These are phyloP conservation scores for Ascocoryne sarcoides DNA, from an alignment of 2,329 filamentous ascomycete species.

Conservation along the genomic window DNA sequence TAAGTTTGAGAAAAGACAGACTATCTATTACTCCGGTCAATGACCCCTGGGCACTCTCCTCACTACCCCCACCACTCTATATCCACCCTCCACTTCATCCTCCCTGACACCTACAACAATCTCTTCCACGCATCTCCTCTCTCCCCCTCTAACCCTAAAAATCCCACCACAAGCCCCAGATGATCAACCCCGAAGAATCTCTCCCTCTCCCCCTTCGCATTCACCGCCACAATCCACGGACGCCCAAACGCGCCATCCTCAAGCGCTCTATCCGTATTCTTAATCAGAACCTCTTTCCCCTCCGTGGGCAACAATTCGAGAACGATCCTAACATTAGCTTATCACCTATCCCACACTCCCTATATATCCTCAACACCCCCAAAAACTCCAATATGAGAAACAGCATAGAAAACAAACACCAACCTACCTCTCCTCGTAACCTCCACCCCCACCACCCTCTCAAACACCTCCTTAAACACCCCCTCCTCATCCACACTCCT, in stretches of 20 bases:
- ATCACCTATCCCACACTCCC: neutral
- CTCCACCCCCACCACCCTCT: slow-evolving; percentile 35
- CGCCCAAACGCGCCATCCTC: slow-evolving; percentile 49
- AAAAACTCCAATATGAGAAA: too few species aligned
- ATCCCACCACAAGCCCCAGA: slow-evolving; percentile 43
- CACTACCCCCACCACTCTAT: neutral
- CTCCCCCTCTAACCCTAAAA: slow-evolving; percentile 40
- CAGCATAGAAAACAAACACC: too few species aligned
- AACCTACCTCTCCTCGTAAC: slow-evolving; percentile 33
- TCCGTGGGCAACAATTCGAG: slow-evolving; percentile 16
- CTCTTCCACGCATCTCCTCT: slow-evolving; percentile 21
- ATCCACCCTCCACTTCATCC: neutral
- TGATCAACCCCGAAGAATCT: slow-evolving; percentile 54
- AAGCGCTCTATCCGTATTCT: slow-evolving; percentile 43
- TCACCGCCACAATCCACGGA: slow-evolving; percentile 50
- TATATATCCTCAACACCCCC: neutral
- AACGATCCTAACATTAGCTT: slow-evolving; percentile 7
- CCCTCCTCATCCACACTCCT: slow-evolving; percentile 18
- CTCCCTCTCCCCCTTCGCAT: slow-evolving; percentile 43
- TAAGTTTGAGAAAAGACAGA: too few species aligned
- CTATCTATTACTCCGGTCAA: too few species aligned
- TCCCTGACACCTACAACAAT: slow-evolving; percentile 13
- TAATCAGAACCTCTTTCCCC: slow-evolving; percentile 29
- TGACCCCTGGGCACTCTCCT: too few species aligned
- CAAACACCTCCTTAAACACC: slow-evolving; percentile 30